These are phyloP conservation scores for Geotrichum citri-aurantii DNA, from an alignment of 1,139 yeast genomes.

Conservation along the genomic window DNA sequence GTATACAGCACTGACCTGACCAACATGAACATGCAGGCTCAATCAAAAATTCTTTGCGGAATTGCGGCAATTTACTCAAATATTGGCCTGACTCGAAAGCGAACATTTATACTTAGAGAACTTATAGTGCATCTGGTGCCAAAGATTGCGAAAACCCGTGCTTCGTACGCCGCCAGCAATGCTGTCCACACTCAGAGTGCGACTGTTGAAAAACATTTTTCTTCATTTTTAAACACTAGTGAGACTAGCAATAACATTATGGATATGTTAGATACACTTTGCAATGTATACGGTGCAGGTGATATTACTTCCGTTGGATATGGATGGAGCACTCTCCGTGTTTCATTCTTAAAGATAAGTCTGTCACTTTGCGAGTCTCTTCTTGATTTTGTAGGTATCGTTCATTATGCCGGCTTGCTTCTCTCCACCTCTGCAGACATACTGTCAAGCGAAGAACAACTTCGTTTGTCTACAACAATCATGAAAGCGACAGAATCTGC, in stretches of 20 bases:
- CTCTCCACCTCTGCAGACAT: constrained; percentile 52
- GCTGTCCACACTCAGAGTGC: constrained; percentile 21
- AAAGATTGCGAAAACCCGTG: constrained; percentile 32
- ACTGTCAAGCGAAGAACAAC: constrained; percentile 47
- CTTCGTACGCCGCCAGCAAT: constrained; percentile 23
- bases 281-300: constrained; percentile 32
- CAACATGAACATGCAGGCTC: constrained; percentile 36
- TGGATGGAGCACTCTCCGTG: constrained; percentile 56
- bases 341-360: constrained; percentile 52
- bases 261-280: constrained; percentile 31
- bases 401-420: constrained; percentile 47
- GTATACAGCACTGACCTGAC: constrained; percentile 49
- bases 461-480: constrained; percentile 30
- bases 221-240: constrained; percentile 19
- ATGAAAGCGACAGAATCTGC: constrained; percentile 31
- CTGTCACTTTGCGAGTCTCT: constrained; percentile 49
- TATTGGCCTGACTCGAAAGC: constrained; percentile 59
- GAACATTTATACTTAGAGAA: constrained; percentile 62
- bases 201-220: constrained; percentile 6
- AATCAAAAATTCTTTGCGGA: constrained; percentile 51
- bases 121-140: constrained; percentile 51
- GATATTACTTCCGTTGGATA: constrained; percentile 30
- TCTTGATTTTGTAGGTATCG: constrained; percentile 44
- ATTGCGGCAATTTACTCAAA: constrained; percentile 61
- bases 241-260: constrained; percentile 24